These are phyloP conservation scores for Sophora flavescens DNA, from an alignment of 306 rosid species.

Conservation along the genomic window DNA sequence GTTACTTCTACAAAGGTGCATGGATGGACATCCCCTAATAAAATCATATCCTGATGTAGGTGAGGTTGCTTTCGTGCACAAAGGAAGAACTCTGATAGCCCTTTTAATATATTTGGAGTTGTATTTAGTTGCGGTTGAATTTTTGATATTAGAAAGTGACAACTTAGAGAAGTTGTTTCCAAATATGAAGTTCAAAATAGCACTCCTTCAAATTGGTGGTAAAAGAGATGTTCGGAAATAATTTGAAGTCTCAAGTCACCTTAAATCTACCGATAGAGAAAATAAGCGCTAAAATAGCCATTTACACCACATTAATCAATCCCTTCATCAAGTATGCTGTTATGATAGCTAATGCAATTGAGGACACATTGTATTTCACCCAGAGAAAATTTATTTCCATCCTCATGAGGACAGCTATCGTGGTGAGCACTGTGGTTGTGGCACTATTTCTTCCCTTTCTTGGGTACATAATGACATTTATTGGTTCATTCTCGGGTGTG, in stretches of 20 bases:
- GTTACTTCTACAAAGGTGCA: constrained; percentile 70
- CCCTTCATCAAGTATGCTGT: constrained; percentile 3
- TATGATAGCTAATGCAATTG: no score
- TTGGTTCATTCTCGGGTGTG: no score
- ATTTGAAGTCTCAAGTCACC: constrained; percentile 65
- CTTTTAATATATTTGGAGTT: constrained; percentile 48
- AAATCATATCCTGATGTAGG: constrained; percentile 82
- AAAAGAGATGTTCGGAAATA: constrained; percentile 64
- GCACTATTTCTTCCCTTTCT: no score
- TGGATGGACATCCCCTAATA: constrained; percentile 68
- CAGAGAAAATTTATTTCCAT: no score
- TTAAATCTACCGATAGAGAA: no score
- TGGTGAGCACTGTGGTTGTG: no score
- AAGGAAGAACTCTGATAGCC: constrained; percentile 58
- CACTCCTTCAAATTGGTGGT: constrained; percentile 57
- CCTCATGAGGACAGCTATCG: not conserved
- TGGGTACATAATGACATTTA: no score
- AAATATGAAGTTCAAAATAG: constrained; percentile 37
- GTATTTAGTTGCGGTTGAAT: constrained; percentile 75
- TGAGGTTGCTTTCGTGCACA: constrained; percentile 74
- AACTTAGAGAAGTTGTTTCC: constrained; percentile 74
- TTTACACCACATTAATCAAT: no score
- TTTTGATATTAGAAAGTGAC: constrained; percentile 84
- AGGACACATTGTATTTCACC: no score
- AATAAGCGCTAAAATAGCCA: no score